Evolutionary conservation across 2,329 filamentous ascomycete genomes (phyloP).

Genomic region (Cordyceps militaris): DNA sequence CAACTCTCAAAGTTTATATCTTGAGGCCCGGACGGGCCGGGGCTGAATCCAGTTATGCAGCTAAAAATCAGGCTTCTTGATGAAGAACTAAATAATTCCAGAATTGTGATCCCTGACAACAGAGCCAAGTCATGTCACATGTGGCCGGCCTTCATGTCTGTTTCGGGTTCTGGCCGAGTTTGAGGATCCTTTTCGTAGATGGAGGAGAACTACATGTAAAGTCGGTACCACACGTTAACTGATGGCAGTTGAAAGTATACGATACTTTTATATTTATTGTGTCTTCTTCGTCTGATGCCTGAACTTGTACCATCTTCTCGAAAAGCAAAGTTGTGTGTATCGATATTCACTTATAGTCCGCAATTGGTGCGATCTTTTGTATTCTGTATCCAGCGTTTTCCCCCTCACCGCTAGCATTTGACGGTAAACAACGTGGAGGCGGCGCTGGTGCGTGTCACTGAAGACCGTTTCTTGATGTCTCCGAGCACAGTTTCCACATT

Average conservation of each 20-base stretch:
- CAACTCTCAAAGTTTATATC: neutral
- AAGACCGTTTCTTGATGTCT: neutral
- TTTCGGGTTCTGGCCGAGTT: neutral
- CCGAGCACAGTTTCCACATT: neutral
- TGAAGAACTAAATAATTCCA: neutral
- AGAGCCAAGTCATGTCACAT: neutral
- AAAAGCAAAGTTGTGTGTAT: no score
- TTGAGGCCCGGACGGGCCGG: neutral
- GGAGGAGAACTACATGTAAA: neutral
- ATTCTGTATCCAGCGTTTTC: no score
- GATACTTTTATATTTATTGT: no score
- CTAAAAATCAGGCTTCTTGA: neutral
- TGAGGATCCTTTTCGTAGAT: neutral
- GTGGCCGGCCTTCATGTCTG: neutral
- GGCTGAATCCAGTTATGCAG: neutral
- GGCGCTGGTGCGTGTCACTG: neutral
- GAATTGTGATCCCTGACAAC: neutral
- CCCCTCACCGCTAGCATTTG: neutral
- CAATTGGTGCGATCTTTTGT: no score
- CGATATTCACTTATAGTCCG: no score
- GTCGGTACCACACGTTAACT: no score
- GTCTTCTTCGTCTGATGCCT: no score
- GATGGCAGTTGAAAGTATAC: no score
- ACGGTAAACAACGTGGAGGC: neutral
- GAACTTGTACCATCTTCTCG: no score